These are phyloP conservation scores for Pythium brassicae DNA, from an alignment of 352 stramenopile species.

Conservation along the genomic window DNA sequence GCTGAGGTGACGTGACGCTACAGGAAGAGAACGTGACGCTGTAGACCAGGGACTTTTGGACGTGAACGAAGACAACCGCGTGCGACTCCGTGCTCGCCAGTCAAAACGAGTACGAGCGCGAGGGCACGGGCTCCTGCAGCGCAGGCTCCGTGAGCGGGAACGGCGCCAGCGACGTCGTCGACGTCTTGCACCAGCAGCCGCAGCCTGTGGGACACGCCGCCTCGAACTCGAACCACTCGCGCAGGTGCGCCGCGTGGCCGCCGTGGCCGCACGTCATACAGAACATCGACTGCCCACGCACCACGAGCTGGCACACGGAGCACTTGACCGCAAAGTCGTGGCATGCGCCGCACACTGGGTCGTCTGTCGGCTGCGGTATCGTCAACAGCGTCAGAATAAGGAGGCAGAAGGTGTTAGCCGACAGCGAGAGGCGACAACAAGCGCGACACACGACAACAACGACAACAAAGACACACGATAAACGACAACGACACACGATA, in stretches of 20 bases:
- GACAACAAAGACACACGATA: slow-evolving; percentile 1
- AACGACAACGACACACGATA: neutral
- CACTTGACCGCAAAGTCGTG: slow-evolving; percentile 77
- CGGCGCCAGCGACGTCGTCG: slow-evolving; percentile 40
- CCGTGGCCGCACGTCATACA: slow-evolving; percentile 84
- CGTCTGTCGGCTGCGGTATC: slow-evolving; percentile 35
- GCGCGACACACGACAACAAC: neutral
- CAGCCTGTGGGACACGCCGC: slow-evolving; percentile 76
- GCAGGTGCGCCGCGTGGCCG: slow-evolving; percentile 65
- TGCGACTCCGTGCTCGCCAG: no score
- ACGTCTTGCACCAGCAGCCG: slow-evolving; percentile 83
- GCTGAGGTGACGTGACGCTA: no score
- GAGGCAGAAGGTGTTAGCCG: slow-evolving; percentile 1
- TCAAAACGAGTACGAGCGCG: slow-evolving; percentile 72
- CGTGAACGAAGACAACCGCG: no score
- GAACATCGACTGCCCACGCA: slow-evolving; percentile 83
- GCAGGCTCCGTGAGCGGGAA: slow-evolving; percentile 19
- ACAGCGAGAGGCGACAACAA: no score
- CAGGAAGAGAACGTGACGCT: no score
- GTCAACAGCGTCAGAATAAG: neutral
- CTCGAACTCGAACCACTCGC: slow-evolving; percentile 74
- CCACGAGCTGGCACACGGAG: slow-evolving; percentile 77
- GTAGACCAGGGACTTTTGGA: no score
- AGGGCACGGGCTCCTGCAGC: slow-evolving; percentile 27
- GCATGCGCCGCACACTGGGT: slow-evolving; percentile 57